Base-by-base conservation (phyloP, 768 basidiomycete species). In the Butyriboletus loyo region DNA sequence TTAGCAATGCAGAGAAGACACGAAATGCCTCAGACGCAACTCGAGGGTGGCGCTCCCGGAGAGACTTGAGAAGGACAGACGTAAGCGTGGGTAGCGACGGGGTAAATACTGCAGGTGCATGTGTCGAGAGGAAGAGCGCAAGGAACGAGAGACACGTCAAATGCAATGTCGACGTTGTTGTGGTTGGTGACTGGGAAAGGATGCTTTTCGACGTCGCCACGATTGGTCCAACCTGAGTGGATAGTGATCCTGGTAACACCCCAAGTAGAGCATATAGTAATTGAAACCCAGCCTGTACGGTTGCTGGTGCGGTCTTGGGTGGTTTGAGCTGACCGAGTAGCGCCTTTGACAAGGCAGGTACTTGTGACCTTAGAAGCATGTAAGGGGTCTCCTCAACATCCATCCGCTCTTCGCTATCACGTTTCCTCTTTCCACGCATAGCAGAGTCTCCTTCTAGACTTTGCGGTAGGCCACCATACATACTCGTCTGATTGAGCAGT, bases 21-120 rank as follows among this genome's bases (percentile, higher is more conserved):
- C 84, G 82, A 79, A 98, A 93, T 0, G 92, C 81, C 62, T 95
- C 92, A 3, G 92, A 85, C 6, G 85, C 87, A 54, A 98, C 82
- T 54, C 92, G 86, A 32, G 95, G 95, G 65, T 94, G 90, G 58
- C 87, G 85, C 68, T 98, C 94, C 19, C 74, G 73, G 42, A 91
- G 75, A 10, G 86, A 83, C 50, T 82, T 83, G 37, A 94, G 79
- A 35, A 98, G 79, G 14, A 85, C 81, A 1, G 89, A 84, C 0
- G 86, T 86, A 34, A 98, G 74, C 15, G 74, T 74, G 1, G 84
- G 72, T n/a, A 98, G 77, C 11, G 82, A 79, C 22, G 73, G 62
- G 1, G 73, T 66, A 65, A 86, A 94, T 1, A 81, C 75, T 5
- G 80, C 66, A 0, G 85, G 76, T 46, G 81, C 66, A 80, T 5